These are phyloP conservation scores for Cucumis melo DNA, from an alignment of 306 rosid species.

Conservation along the genomic window DNA sequence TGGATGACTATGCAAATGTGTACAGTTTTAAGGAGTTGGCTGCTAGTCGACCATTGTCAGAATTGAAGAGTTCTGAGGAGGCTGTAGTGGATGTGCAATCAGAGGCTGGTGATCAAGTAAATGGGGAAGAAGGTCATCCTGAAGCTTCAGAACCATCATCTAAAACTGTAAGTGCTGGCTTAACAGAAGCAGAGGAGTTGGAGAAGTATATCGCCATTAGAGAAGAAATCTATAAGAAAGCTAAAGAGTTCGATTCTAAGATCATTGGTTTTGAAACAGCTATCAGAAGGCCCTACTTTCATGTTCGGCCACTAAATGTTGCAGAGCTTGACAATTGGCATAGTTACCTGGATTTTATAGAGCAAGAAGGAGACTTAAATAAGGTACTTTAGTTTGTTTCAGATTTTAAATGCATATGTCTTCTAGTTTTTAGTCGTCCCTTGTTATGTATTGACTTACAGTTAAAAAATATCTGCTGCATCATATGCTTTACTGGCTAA, in stretches of 20 bases:
- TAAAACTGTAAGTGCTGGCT: constrained; percentile 77
- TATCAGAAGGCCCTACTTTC: constrained; percentile 97
- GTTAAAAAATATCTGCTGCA: constrained; percentile 59
- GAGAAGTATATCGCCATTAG: constrained; percentile 91
- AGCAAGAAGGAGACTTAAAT: constrained; percentile 87
- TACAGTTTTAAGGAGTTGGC: constrained; percentile 92
- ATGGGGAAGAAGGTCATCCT: constrained; percentile 51
- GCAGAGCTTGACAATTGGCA: constrained; percentile 99
- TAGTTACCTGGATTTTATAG: constrained; percentile 78
- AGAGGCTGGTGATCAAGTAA: constrained; percentile 32
- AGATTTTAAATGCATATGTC: not conserved
- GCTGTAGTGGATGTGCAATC: constrained; percentile 37
- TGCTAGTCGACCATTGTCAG: constrained; percentile 72
- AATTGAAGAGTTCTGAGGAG: constrained; percentile 62
- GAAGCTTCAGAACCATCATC: constrained; percentile 44
- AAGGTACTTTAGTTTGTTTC: constrained; percentile 64
- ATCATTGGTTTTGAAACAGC: constrained; percentile 99
- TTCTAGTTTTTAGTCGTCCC: constrained; percentile 27
- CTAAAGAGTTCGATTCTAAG: constrained; percentile 98
- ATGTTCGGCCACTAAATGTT: constrained; percentile 81
- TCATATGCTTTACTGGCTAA: constrained; percentile 85
- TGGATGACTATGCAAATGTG: constrained; percentile 16
- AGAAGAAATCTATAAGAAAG: constrained; percentile 96
- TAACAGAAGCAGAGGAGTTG: constrained; percentile 97
- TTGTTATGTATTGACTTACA: constrained; percentile 55